Conservation (phyloP, 2,329 filamentous ascomycete genomes). For the Chlorencoelia australis region DNA sequence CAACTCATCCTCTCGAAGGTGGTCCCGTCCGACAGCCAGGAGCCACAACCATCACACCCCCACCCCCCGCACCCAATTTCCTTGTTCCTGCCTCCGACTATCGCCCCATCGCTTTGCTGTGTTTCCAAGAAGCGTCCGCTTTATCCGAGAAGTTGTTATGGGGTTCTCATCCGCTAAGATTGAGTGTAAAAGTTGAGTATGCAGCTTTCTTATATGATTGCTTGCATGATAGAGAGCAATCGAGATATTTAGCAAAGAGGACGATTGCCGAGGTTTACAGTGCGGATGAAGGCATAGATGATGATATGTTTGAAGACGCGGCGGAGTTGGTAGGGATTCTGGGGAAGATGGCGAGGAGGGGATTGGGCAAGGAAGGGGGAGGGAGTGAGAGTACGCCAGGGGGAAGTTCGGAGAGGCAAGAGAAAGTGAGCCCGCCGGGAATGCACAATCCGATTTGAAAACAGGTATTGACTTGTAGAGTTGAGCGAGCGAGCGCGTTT, state of each 20-base stretch:
- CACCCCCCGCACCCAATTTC: slow-evolving; percentile 53
- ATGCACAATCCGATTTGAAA: too few relatives aligned
- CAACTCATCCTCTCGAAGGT: slow-evolving; percentile 26
- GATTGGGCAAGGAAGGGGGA: slow-evolving; percentile 25
- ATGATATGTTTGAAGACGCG: slow-evolving; percentile 89
- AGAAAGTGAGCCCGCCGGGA: too few relatives aligned
- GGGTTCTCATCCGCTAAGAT: slow-evolving; percentile 78
- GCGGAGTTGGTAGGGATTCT: slow-evolving; percentile 79
- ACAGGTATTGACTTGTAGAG: too few relatives aligned
- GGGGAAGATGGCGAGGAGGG: slow-evolving; percentile 80
- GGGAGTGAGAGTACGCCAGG: slow-evolving; percentile 15
- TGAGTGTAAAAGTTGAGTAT: slow-evolving; percentile 88
- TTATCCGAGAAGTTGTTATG: slow-evolving; percentile 70
- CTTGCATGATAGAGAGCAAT: slow-evolving; percentile 67
- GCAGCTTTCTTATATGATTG: slow-evolving; percentile 92
- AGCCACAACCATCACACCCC: slow-evolving; percentile 29
- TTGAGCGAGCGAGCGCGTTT: too few relatives aligned
- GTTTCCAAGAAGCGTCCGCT: slow-evolving; percentile 67
- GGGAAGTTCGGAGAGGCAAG: slow-evolving; percentile 6
- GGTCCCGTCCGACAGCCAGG: slow-evolving; percentile 35
- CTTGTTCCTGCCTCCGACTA: slow-evolving; percentile 73
- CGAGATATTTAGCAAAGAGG: slow-evolving; percentile 65
- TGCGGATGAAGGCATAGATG: slow-evolving; percentile 83
- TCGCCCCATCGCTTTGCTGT: slow-evolving; percentile 67
- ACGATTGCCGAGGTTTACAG: slow-evolving; percentile 88